These are phyloP conservation scores for Pseudogymnoascus sp. DNA, from an alignment of 2,329 filamentous ascomycete genomes.

Conservation along the genomic window DNA sequence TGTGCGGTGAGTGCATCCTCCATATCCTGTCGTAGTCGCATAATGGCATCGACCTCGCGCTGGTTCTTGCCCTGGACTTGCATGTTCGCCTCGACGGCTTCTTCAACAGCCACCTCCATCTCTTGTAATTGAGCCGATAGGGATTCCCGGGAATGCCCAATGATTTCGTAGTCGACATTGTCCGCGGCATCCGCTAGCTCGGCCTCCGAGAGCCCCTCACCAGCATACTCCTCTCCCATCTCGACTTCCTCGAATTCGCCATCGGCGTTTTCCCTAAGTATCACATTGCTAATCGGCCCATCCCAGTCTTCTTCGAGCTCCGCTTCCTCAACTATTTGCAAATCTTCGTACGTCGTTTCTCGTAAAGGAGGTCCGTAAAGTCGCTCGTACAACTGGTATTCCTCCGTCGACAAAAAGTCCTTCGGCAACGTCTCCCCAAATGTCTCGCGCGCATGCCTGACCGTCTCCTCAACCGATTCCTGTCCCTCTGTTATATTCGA, in stretches of 20 bases:
- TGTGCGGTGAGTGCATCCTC: constrained; percentile 20
- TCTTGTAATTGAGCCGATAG: constrained; percentile 10
- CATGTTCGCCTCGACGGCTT: constrained; percentile 22
- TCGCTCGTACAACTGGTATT: constrained; percentile 69
- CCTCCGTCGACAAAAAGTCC: constrained; percentile 60
- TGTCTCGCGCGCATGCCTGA: constrained; percentile 62
- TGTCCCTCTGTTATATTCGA: constrained; percentile 1
- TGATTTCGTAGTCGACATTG: constrained; percentile 17
- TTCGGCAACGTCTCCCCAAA: constrained; percentile 73
- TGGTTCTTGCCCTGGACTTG: constrained; percentile 24
- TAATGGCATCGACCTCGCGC: constrained; percentile 27
- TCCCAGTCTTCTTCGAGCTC: constrained; percentile 23
- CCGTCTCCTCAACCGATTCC: constrained; percentile 51
- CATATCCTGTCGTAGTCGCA: constrained; percentile 27
- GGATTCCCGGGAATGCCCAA: constrained; percentile 6
- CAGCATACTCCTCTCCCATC: constrained; percentile 20
- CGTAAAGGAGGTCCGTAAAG: constrained; percentile 71
- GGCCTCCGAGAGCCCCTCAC: constrained; percentile 25
- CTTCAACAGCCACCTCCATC: constrained; percentile 29
- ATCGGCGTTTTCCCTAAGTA: constrained; percentile 49
- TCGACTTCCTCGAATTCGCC: constrained; percentile 58
- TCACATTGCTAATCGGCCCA: constrained; percentile 30
- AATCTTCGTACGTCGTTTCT: constrained; percentile 52
- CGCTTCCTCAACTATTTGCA: constrained; percentile 30
- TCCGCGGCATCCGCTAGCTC: constrained; percentile 28